phyloP scores from a whole-genome alignment of 192 early-diverging fungal species.

The Paraglomus brasilianum region DNA sequence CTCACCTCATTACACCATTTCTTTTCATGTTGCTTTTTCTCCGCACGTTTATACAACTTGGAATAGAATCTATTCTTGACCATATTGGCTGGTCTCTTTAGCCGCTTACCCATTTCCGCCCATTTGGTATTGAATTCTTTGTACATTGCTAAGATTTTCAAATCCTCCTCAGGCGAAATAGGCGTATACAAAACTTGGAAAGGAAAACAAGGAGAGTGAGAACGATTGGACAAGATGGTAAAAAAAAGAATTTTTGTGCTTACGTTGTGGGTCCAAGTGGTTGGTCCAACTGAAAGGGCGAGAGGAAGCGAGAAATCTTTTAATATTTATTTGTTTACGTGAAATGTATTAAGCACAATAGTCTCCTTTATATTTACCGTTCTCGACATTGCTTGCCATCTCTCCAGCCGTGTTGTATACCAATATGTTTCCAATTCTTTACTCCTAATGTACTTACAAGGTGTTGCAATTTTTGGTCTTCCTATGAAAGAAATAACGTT shows the following conservation, averaged over 20 bases:
- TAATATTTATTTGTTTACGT: neutral
- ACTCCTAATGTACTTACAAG: slow-evolving; percentile 8
- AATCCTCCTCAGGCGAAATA: slow-evolving; percentile 17
- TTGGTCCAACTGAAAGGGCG: slow-evolving; percentile 17
- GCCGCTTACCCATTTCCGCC: slow-evolving; percentile 14
- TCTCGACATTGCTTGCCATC: slow-evolving; percentile 35
- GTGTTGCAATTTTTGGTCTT: slow-evolving; percentile 14
- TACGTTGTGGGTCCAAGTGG: slow-evolving; percentile 16
- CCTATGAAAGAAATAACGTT: slow-evolving; percentile 14
- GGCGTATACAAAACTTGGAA: slow-evolving; percentile 16
- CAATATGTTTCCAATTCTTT: slow-evolving; percentile 29
- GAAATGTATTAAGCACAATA: neutral
- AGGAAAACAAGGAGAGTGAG: neutral
- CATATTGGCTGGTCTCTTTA: slow-evolving; percentile 24
- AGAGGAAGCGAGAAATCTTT: neutral
- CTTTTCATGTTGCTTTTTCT: no score
- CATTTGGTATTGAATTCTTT: slow-evolving; percentile 27
- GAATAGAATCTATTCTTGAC: slow-evolving; percentile 32
- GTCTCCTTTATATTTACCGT: neutral
- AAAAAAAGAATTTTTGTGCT: neutral
- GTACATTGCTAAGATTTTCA: slow-evolving; percentile 7
- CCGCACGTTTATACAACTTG: neutral
- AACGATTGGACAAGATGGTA: neutral
- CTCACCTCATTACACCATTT: no score
- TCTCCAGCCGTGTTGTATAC: slow-evolving; percentile 10